Evolutionary conservation across 1,284 basidiomycete species (phyloP).

Genomic region (Sanghuangporus baumii): DNA sequence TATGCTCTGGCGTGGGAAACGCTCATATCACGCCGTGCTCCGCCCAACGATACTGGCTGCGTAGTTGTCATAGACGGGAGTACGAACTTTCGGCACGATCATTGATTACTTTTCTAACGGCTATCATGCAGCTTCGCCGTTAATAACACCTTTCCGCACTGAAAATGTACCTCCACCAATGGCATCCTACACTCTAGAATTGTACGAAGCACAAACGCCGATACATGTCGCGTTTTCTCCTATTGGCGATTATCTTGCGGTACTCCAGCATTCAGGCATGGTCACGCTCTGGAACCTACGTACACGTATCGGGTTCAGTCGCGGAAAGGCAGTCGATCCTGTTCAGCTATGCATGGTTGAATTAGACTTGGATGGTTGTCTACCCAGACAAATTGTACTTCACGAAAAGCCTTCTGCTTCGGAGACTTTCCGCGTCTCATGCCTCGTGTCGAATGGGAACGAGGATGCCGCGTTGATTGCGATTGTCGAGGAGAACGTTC

Average conservation of each 20-base stretch:
- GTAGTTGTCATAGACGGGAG: slow-evolving; percentile 92
- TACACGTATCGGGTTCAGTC: slow-evolving; percentile 57
- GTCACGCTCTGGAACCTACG: slow-evolving; percentile 67
- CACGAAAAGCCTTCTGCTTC: neutral
- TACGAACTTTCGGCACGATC: slow-evolving; percentile 33
- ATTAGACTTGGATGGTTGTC: slow-evolving; percentile 21
- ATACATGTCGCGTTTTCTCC: slow-evolving; percentile 64
- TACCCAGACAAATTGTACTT: slow-evolving; percentile 6
- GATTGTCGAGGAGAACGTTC: neutral
- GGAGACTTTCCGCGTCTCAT: neutral
- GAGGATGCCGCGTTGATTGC: neutral
- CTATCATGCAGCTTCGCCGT: slow-evolving; percentile 49
- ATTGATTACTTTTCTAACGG: neutral
- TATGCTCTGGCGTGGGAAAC: slow-evolving; percentile 77
- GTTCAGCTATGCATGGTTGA: slow-evolving; percentile 41
- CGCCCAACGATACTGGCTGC: slow-evolving; percentile 75
- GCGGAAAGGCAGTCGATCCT: slow-evolving; percentile 61
- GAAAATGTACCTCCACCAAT: slow-evolving; percentile 97
- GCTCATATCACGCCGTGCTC: slow-evolving; percentile 51
- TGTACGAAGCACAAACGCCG: slow-evolving; percentile 36
- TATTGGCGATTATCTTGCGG: slow-evolving; percentile 52
- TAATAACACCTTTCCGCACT: slow-evolving; percentile 88
- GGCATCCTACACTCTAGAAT: slow-evolving; percentile 66
- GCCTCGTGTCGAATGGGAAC: neutral
- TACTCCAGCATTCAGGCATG: slow-evolving; percentile 62